These are phyloP conservation scores for Tetraselmis striata DNA, from an alignment of 139 green algal genomes.

Conservation along the genomic window DNA sequence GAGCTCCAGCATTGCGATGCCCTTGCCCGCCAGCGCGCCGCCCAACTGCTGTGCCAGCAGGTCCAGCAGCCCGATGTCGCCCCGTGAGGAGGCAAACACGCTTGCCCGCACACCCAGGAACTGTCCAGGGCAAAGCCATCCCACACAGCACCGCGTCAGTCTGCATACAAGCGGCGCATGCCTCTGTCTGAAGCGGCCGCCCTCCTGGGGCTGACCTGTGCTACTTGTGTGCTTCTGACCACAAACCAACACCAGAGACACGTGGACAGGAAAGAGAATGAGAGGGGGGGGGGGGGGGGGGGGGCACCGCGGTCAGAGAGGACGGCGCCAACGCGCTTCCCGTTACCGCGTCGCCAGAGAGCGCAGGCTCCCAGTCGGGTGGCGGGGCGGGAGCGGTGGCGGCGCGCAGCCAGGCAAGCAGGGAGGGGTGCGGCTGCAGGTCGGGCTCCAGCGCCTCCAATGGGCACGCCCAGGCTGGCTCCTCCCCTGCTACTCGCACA, in stretches of 20 bases:
- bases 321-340: too few species aligned
- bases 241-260: too few species aligned
- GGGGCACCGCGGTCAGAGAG: too few species aligned
- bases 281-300: background rate
- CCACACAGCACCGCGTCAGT: too few species aligned
- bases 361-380: background rate
- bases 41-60: background rate
- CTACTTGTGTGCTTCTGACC: too few species aligned
- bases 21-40: background rate
- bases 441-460: background rate
- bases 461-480: background rate
- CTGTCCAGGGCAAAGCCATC: too few species aligned
- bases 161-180: too few species aligned
- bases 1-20: background rate
- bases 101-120: background rate
- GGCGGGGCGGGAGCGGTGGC: background rate
- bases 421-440: background rate
- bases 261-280: background rate
- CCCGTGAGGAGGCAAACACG: background rate
- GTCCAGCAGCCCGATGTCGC: background rate
- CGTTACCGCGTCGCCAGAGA: background rate
- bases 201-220: too few species aligned
- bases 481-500: too few species aligned
- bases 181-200: too few species aligned
- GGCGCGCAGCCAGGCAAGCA: background rate